Conservation (phyloP, 2,329 filamentous ascomycete species). For the Graphilbum ipis-grandicollis region DNA sequence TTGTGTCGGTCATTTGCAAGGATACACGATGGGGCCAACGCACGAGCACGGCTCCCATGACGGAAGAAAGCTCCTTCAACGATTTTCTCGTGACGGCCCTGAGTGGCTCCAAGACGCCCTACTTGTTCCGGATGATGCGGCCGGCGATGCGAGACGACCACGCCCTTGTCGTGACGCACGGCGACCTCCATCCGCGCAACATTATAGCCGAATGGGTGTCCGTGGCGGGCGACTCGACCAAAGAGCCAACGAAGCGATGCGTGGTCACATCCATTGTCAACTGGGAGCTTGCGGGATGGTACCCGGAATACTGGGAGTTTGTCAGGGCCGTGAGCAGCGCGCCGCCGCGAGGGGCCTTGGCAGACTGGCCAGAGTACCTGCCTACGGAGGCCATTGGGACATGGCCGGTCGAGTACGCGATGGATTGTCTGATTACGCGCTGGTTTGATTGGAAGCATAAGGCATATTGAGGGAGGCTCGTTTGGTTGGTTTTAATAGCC, state of each 20-base stretch:
- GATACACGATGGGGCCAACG: slow-evolving; percentile 1
- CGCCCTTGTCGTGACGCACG: slow-evolving; percentile 3
- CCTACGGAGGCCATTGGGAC: slow-evolving; percentile 1
- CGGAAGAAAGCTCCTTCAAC: too few species aligned
- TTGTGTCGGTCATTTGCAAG: background rate
- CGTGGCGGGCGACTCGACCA: background rate
- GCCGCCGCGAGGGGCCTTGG: background rate
- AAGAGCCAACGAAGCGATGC: too few species aligned
- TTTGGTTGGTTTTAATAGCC: too few species aligned
- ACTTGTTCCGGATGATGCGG: slow-evolving; percentile 1
- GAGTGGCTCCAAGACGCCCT: background rate
- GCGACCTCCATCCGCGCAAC: slow-evolving; percentile 8
- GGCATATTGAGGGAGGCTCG: too few species aligned
- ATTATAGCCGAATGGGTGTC: slow-evolving; percentile 4
- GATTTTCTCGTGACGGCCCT: too few species aligned
- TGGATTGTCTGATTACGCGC: slow-evolving; percentile 1
- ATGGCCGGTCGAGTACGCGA: slow-evolving; percentile 1
- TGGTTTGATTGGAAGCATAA: too few species aligned
- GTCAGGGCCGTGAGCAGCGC: background rate
- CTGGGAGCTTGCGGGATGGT: slow-evolving; percentile 6
- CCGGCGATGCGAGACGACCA: background rate
- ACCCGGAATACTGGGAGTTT: slow-evolving; percentile 3
- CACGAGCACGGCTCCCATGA: background rate
- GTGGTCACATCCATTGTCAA: slow-evolving; percentile 4
- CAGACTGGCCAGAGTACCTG: slow-evolving; percentile 1